Base-by-base conservation (phyloP, 2,329 filamentous ascomycete species). In the Xylariaceae sp. region DNA sequence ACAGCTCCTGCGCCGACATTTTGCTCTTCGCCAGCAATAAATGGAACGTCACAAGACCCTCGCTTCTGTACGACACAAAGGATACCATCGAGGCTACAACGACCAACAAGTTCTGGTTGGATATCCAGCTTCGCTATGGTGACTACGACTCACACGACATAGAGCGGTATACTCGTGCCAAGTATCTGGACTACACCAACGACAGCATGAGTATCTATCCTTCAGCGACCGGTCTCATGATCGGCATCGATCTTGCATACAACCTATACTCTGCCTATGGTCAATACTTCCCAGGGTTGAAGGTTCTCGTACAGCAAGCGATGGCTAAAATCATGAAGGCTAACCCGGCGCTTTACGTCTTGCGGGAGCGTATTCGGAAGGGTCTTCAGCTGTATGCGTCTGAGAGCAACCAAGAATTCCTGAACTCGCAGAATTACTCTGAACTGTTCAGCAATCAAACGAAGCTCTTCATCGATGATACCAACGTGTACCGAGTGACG, bases 241-340 rank as follows among this genome's bases (percentile, higher is more conserved):
- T 98, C 52, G 90, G 85, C 50, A 92, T 98, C 41, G 92, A 98
- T 64, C 72, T 98, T 51, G 90, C 92, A 0, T 98, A 98, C 72
- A 98, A 98, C 59, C 66, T 98, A 25, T 96, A 96, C 67, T 96
- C 92, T 6, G 92, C 92, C 0, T 98, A 94, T 51, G 92, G 92
- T 32, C 90, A 95, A 65, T 98, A 95, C 67, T 98, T 98, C 78
- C 92, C 92, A 30, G 92, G 92, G 54, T 66, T 98, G 41, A 98
- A 98, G 71, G 83, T 88, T 30, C 75, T 98, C 16, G 70, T 98
- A 17, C 93, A 98, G 61, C 90, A 96, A 59, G 92, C 93, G 5
- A 98, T 98, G 93, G 88, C 88, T 31, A 98, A 98, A 78, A 79
- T 98, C 57, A 98, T 98, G 92, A 98, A 98, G 65, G 90, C 92